These are phyloP conservation scores for Suhomyces prunicola DNA, from an alignment of 805 yeast genomes.

Conservation along the genomic window DNA sequence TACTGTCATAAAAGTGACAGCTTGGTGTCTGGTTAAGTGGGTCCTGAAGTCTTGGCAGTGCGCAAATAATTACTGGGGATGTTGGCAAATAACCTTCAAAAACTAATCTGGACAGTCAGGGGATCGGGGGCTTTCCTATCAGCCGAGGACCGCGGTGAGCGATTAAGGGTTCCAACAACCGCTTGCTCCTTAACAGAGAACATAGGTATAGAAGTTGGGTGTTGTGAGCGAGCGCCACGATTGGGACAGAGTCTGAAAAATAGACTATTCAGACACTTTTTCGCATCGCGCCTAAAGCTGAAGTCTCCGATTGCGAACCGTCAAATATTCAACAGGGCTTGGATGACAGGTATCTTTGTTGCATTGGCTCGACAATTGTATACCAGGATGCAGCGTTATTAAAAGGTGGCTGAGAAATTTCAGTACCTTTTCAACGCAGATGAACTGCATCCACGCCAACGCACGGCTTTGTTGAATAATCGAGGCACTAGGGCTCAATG, in stretches of 20 bases:
- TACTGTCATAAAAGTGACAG: not conserved
- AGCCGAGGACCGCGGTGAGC: not conserved
- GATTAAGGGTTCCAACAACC: not conserved
- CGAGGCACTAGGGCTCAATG: not conserved
- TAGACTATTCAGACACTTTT: not conserved
- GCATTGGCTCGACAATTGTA: not conserved
- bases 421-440: not conserved
- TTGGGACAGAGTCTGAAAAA: not conserved
- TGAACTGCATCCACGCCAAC: not conserved
- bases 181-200: not conserved
- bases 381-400: not conserved
- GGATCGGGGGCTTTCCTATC: not conserved
- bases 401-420: not conserved
- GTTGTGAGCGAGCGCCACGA: not conserved
- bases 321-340: not conserved
- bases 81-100: not conserved
- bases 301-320: not conserved
- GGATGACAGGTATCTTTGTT: not conserved
- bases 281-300: not conserved
- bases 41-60: not conserved
- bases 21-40: not conserved
- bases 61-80: not conserved
- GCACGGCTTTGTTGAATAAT: not conserved
- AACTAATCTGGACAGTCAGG: not conserved
- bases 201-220: not conserved